Evolutionary conservation across 352 stramenopile species (phyloP).

Genomic region (Aphanomyces astaci): DNA sequence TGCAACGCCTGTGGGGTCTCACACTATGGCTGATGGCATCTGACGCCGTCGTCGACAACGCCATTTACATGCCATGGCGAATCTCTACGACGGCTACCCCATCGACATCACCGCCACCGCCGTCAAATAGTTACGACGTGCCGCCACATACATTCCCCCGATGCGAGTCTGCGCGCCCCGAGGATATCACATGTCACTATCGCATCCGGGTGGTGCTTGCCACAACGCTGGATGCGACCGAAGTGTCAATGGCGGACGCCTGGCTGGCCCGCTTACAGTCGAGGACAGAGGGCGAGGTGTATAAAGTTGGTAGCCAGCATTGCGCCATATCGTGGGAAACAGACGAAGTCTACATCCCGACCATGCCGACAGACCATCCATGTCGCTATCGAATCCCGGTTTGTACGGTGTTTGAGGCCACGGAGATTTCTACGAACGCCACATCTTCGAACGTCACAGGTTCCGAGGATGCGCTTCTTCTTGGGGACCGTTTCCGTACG

Average conservation of each 20-base stretch:
- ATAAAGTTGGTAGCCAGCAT: not conserved
- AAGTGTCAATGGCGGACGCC: not conserved
- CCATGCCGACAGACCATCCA: not conserved
- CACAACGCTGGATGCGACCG: not conserved
- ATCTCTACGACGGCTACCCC: not conserved
- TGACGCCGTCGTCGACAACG: not conserved
- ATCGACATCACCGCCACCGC: not conserved
- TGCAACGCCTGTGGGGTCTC: not conserved
- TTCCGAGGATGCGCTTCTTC: not conserved
- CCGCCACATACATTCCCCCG: not conserved
- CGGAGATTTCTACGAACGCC: not conserved
- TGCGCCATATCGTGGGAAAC: not conserved
- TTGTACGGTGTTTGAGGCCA: not conserved
- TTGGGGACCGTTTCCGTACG: too few relatives aligned
- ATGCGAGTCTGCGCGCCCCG: not conserved
- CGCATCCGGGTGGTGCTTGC: not conserved
- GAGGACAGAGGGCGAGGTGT: not conserved
- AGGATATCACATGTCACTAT: not conserved
- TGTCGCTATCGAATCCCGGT: not conserved
- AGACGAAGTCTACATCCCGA: not conserved
- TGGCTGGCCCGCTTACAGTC: not conserved
- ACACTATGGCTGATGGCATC: not conserved
- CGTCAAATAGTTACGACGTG: too few relatives aligned
- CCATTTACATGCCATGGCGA: not conserved
- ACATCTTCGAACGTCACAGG: not conserved